Evolutionary conservation across 164 flowering plant species (phyloP).

Genomic region (Vitis vinifera): DNA sequence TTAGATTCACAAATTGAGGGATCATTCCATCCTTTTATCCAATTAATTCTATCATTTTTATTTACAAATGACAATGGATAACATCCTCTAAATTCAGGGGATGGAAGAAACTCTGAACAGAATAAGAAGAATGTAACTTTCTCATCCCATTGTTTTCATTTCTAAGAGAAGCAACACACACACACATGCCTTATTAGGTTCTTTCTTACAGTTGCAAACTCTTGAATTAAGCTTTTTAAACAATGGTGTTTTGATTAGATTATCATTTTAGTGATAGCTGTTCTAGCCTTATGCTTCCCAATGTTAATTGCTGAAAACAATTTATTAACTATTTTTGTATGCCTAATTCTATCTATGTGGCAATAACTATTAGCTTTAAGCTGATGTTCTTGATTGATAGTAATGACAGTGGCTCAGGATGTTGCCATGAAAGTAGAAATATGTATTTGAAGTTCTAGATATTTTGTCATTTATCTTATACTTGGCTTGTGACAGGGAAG

Average conservation of each 20-base stretch:
- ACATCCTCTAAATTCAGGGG: neutral
- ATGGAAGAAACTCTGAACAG: neutral
- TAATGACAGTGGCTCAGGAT: neutral
- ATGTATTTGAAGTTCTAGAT: too few species aligned
- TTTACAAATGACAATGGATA: neutral
- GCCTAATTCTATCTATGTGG: neutral
- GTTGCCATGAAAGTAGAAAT: neutral
- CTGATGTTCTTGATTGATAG: neutral
- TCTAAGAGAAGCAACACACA: neutral
- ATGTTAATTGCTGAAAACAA: neutral
- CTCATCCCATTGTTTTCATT: neutral
- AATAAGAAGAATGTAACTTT: neutral
- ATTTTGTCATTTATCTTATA: neutral
- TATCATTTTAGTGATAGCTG: neutral
- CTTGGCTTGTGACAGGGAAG: constrained; percentile 16
- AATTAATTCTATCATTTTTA: neutral
- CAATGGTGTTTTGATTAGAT: too few species aligned
- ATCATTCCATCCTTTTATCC: too few species aligned
- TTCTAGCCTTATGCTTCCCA: neutral
- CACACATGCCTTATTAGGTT: too few species aligned
- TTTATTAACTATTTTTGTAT: neutral
- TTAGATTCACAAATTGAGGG: too few species aligned
- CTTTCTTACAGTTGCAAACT: neutral
- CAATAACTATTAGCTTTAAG: neutral
- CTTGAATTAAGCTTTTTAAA: neutral